A percentile compares a stretch with the other conserved stretches of the same genome.
Conservation (phyloP, 202 grass and related monocot genomes). For the Elaeis oleifera region DNA sequence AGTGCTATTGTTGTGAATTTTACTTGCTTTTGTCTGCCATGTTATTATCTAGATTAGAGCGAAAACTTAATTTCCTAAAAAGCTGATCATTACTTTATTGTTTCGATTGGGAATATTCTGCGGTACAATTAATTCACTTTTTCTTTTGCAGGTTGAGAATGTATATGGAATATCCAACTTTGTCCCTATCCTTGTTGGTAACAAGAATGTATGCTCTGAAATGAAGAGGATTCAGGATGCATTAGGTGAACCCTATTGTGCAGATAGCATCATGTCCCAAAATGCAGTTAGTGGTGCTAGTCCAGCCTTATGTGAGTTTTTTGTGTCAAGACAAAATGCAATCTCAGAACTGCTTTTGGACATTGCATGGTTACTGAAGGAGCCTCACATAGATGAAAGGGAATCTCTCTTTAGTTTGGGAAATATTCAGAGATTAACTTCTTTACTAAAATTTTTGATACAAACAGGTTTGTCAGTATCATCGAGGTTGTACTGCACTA, state of each 20-base stretch:
- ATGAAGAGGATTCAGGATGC: conserved; percentile 55
- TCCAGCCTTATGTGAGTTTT: conserved; percentile 23
- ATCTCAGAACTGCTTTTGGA: conserved; percentile 71
- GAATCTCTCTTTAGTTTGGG: conserved; percentile 40
- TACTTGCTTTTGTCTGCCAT: no score
- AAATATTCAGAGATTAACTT: conserved; percentile 66
- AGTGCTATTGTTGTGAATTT: no score
- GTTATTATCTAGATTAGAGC: no score
- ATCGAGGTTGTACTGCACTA: conserved; percentile 59
- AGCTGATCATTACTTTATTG: neutral
- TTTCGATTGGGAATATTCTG: conserved; percentile 11
- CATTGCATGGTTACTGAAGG: conserved; percentile 87
- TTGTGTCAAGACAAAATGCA: conserved; percentile 29
- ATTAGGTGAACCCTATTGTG: conserved; percentile 22
- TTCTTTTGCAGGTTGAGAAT: conserved; percentile 74
- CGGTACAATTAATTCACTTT: conserved; percentile 12
- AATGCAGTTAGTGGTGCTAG: conserved; percentile 18
- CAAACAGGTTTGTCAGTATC: conserved; percentile 55
- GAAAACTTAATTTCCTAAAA: no score
- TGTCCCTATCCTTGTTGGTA: conserved; percentile 78
- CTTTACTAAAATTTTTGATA: conserved; percentile 61
- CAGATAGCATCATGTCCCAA: conserved; percentile 8
- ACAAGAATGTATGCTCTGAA: conserved; percentile 67
- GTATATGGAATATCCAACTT: conserved; percentile 90
- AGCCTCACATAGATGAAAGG: conserved; percentile 37